Percentiles rank a stretch among this genome's conserved stretches.
Conservation (phyloP, 2,329 filamentous ascomycete genomes). For the Chrysoporthe puriensis region DNA sequence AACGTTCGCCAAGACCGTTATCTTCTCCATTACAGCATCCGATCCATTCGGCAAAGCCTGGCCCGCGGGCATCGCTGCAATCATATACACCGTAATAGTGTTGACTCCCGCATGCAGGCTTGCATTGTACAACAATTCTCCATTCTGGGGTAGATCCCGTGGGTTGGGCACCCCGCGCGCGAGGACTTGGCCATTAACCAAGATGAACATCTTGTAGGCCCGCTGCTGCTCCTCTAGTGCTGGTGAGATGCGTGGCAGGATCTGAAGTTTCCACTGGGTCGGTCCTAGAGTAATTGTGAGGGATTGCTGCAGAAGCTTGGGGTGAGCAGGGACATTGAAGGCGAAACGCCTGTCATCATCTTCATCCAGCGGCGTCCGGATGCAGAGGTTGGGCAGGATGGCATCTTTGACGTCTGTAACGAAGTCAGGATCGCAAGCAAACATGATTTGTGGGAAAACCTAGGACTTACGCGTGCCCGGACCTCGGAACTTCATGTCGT, state of each 20-base stretch:
- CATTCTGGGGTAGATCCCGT: constrained; percentile 56
- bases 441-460: not conserved
- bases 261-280: constrained; percentile 70
- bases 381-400: constrained; percentile 66
- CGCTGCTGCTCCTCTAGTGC: constrained; percentile 63
- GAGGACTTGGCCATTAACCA: constrained; percentile 69
- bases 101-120: constrained; percentile 74
- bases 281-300: constrained; percentile 71
- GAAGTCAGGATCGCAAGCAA: constrained; percentile 32
- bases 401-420: constrained; percentile 58
- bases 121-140: constrained; percentile 75
- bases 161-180: constrained; percentile 52
- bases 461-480: constrained; percentile 20
- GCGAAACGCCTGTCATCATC: constrained; percentile 64
- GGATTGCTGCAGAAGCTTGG: constrained; percentile 70
- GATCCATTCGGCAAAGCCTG: constrained; percentile 60
- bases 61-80: constrained; percentile 68
- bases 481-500: constrained; percentile 28
- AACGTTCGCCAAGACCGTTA: constrained; percentile 76
- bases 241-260: constrained; percentile 68
- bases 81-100: constrained; percentile 75
- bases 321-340: constrained; percentile 67
- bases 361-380: constrained; percentile 70
- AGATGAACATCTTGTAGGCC: constrained; percentile 77
- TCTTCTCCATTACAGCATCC: constrained; percentile 76